A percentile compares a stretch with the other conserved stretches of the same genome.
Conservation (phyloP, 768 basidiomycete genomes). For the Suillus occidentalis region DNA sequence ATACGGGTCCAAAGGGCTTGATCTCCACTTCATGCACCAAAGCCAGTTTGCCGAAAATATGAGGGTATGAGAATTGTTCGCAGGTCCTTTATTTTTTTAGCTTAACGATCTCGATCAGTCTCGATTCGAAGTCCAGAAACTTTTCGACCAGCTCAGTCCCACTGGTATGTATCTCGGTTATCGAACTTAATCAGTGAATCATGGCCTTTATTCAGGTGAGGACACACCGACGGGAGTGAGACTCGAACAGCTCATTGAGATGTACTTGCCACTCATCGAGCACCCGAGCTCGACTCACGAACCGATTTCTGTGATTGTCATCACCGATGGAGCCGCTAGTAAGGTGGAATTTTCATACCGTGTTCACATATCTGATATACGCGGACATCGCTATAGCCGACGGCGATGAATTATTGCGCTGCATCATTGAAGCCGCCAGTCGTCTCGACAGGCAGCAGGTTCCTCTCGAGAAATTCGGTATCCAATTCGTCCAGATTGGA, state of each 20-base stretch:
- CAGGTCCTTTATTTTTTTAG: background rate
- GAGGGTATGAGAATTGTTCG: slow-evolving; percentile 13
- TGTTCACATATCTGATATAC: slow-evolving; percentile 5
- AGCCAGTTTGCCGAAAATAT: slow-evolving; percentile 30
- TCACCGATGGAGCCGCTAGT: slow-evolving; percentile 43
- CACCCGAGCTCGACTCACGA: slow-evolving; percentile 29
- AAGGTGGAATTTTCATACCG: slow-evolving; percentile 16
- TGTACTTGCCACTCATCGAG: slow-evolving; percentile 37
- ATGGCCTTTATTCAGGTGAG: slow-evolving; percentile 16
- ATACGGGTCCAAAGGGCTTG: slow-evolving; percentile 39
- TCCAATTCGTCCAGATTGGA: slow-evolving; percentile 50
- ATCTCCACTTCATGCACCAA: slow-evolving; percentile 44
- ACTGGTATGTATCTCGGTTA: slow-evolving; percentile 18
- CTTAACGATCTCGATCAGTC: slow-evolving; percentile 15
- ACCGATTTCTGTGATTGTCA: slow-evolving; percentile 36
- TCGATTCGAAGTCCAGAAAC: slow-evolving; percentile 18
- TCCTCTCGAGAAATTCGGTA: slow-evolving; percentile 40
- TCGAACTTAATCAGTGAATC: slow-evolving; percentile 6
- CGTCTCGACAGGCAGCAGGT: slow-evolving; percentile 37
- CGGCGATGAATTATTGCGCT: slow-evolving; percentile 24
- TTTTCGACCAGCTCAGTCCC: slow-evolving; percentile 28
- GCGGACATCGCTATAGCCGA: slow-evolving; percentile 19
- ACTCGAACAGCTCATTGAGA: slow-evolving; percentile 36
- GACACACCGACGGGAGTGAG: slow-evolving; percentile 41
- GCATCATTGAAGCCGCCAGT: slow-evolving; percentile 38